Conservation (phyloP, 2,329 filamentous ascomycete species). For the Penicillium hordei region DNA sequence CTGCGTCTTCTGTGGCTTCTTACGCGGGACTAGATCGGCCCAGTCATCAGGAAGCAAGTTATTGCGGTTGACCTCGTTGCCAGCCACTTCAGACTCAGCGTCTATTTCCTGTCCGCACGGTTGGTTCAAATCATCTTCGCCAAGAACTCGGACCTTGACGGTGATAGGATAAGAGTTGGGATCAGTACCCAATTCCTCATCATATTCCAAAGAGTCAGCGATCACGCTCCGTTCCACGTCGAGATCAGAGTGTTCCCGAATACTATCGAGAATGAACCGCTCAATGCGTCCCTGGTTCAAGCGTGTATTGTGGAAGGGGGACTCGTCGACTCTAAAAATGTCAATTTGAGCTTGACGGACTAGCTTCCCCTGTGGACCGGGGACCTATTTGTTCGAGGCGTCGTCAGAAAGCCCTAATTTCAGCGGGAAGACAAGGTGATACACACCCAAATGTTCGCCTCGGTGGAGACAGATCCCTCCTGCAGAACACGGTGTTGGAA, state of each 20-base stretch:
- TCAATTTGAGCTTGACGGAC: constrained; percentile 63
- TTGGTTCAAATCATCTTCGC: constrained; percentile 59
- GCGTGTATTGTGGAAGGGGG: constrained; percentile 63
- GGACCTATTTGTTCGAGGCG: constrained; percentile 8
- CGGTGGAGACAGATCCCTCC: constrained; percentile 68
- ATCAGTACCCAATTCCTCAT: constrained; percentile 50
- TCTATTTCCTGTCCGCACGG: constrained; percentile 38
- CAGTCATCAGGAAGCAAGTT: constrained; percentile 60
- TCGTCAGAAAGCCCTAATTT: background rate
- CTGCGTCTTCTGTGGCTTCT: constrained; percentile 28
- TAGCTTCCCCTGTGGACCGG: constrained; percentile 56
- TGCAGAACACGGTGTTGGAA: constrained; percentile 64
- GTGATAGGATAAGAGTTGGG: constrained; percentile 60
- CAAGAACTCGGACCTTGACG: constrained; percentile 58
- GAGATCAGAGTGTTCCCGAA: constrained; percentile 56
- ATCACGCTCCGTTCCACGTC: constrained; percentile 61
- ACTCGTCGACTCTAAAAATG: constrained; percentile 57
- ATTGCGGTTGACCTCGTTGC: constrained; percentile 60
- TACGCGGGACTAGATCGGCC: constrained; percentile 47
- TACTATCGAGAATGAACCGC: constrained; percentile 63
- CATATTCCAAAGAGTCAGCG: constrained; percentile 56
- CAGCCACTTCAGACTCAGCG: constrained; percentile 27
- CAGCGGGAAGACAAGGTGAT: background rate
- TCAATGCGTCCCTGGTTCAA: constrained; percentile 72
- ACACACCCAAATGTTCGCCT: constrained; percentile 54